These are phyloP conservation scores for Plenodomus lindquistii DNA, from an alignment of 2,329 filamentous ascomycete species.

Conservation along the genomic window DNA sequence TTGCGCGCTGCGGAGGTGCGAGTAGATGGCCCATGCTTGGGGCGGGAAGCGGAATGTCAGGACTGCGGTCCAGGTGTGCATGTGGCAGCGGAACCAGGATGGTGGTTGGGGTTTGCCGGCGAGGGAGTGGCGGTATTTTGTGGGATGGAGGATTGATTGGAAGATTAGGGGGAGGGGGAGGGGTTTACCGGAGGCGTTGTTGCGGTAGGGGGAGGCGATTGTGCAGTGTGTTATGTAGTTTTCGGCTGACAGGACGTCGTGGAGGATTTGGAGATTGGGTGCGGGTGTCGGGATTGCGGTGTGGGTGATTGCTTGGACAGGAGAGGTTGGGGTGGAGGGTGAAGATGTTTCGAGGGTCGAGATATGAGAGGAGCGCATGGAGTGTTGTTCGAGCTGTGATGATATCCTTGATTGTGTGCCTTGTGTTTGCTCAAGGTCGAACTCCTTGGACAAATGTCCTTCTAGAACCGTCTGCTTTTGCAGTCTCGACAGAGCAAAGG, in stretches of 20 bases:
- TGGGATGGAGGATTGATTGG: neutral
- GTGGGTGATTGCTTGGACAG: neutral
- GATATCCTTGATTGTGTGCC: too few species aligned
- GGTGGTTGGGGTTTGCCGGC: neutral
- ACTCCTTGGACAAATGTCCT: too few species aligned
- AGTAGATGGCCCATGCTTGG: slow-evolving; percentile 6
- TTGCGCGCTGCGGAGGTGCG: slow-evolving; percentile 3
- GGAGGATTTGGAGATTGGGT: neutral
- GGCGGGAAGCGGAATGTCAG: slow-evolving; percentile 2
- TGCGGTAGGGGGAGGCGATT: slow-evolving; percentile 5
- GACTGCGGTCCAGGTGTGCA: neutral
- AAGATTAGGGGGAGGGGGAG: neutral
- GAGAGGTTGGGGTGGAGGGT: neutral
- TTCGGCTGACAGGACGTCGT: slow-evolving; percentile 2
- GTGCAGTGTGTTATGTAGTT: slow-evolving; percentile 5
- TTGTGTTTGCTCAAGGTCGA: too few species aligned
- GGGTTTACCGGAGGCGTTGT: slow-evolving; percentile 1
- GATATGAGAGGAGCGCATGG: neutral
- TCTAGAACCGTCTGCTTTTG: too few species aligned
- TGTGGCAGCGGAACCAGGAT: slow-evolving; percentile 3
- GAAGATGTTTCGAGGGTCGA: neutral
- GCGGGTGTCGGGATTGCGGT: neutral
- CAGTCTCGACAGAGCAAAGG: too few species aligned
- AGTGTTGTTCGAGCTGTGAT: too few species aligned
- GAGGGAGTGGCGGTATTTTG: neutral